Percentiles rank a stretch among this genome's conserved stretches.
Evolutionary conservation across 352 stramenopile species (phyloP).

Genomic region (Phytopythium aichiense): DNA sequence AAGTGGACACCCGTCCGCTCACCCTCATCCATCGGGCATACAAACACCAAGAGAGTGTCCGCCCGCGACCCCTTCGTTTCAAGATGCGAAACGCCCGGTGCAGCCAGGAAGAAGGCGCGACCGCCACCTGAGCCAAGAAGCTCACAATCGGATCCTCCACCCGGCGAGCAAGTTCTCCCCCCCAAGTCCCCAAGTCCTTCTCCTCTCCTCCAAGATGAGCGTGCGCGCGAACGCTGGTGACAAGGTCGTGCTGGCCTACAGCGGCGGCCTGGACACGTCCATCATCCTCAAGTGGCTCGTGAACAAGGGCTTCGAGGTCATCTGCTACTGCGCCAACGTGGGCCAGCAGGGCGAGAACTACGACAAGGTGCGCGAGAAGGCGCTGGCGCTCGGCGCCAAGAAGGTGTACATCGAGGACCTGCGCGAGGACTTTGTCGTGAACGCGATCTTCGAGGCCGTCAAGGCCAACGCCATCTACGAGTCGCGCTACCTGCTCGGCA

Average conservation of each 20-base stretch:
- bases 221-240: slow-evolving; percentile 66
- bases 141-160: slow-evolving; percentile 41
- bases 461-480: slow-evolving; percentile 99
- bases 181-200: neutral
- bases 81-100: neutral
- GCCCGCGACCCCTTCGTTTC: neutral
- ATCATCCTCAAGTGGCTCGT: slow-evolving; percentile 99
- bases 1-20: neutral
- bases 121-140: neutral
- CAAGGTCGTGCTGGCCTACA: slow-evolving; percentile 97
- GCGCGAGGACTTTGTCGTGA: slow-evolving; percentile 95
- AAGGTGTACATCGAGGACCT: slow-evolving; percentile 96
- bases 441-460: slow-evolving; percentile 93
- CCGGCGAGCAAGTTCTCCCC: slow-evolving; percentile 14
- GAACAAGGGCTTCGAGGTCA: slow-evolving; percentile 98
- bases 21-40: slow-evolving; percentile 1
- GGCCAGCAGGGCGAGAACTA: slow-evolving; percentile 97
- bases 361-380: slow-evolving; percentile 92
- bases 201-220: slow-evolving; percentile 43
- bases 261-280: slow-evolving; percentile 97
- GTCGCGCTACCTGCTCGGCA: slow-evolving; percentile 95
- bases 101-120: too few species aligned
- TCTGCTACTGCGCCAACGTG: slow-evolving; percentile 99
- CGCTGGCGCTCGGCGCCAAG: slow-evolving; percentile 59
- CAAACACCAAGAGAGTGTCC: slow-evolving; percentile 2